These are phyloP conservation scores for Penicillium concentricum DNA, from an alignment of 2,329 filamentous ascomycete genomes.

Conservation along the genomic window DNA sequence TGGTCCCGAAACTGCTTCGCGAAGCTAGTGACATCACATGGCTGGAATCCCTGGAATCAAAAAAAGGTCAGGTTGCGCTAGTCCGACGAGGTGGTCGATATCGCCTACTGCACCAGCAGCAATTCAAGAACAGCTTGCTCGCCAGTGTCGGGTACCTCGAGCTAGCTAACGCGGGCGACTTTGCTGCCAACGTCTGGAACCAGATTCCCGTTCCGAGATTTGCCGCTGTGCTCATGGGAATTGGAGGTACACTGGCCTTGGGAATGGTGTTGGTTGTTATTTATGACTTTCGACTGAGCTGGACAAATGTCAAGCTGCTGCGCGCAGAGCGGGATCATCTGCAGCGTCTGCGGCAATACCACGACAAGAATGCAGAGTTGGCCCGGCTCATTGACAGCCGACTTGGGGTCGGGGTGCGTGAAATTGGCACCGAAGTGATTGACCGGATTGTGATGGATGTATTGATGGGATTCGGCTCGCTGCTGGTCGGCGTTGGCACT, in stretches of 20 bases:
- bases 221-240: conserved; percentile 53
- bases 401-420: conserved; percentile 49
- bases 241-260: conserved; percentile 52
- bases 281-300: conserved; percentile 46
- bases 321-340: conserved; percentile 43
- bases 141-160: conserved; percentile 53
- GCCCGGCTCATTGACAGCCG: conserved; percentile 35
- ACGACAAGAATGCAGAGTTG: conserved; percentile 20
- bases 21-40: conserved; percentile 23
- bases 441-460: conserved; percentile 54
- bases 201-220: conserved; percentile 50
- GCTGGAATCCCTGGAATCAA: conserved; percentile 16
- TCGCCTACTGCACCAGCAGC: conserved; percentile 27
- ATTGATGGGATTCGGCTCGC: conserved; percentile 50
- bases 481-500: conserved; percentile 54
- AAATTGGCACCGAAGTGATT: conserved; percentile 52
- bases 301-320: conserved; percentile 49
- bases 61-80: conserved; percentile 14
- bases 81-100: conserved; percentile 14
- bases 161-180: conserved; percentile 56
- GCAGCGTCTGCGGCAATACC: conserved; percentile 15
- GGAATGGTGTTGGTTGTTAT: conserved; percentile 49
- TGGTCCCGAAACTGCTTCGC: conserved; percentile 18
- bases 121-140: conserved; percentile 38
- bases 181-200: conserved; percentile 60